Evolutionary conservation across 306 rosid species (phyloP), one percentile per base, ranked within the genome.

Genomic region (Urtica urens): DNA sequence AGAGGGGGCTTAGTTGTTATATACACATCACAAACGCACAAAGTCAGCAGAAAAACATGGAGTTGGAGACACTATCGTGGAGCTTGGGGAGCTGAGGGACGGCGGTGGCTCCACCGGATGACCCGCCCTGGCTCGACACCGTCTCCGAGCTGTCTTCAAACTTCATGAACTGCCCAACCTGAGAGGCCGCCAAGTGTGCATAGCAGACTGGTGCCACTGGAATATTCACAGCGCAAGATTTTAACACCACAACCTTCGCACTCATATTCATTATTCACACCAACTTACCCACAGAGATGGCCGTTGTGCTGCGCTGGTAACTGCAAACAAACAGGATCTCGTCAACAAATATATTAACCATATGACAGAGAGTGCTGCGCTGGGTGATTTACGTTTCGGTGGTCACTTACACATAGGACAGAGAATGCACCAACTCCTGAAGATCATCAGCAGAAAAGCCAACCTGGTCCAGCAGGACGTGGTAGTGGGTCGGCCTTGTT

Each of bases 161-260:
- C 11, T 83, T 88, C 60, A 88, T 71, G 22, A 88, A 83, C 52
- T 81, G 90, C 0, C 81, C 85, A 44, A 88, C 49, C 49, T 83
- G 95, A 6, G 82, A 40, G 17, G 96, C 96, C 3, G 96, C 96
- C 59, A 88, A 56, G 68, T 88, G 96, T 0, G 96, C 96, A 60
- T 83, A 88, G 67, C 95, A 83, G 13, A 88, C 59, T 0, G 96
- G 96, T n/a, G 96, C 93, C 63, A 88, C 96, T 88, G 82, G 76
- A 78, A 2, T 71, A 3, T 40, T 2, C 27, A 10, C 11, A 35
- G n/a, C 9, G n/a, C 13, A 23, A 28, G 10, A 21, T 8, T 38
- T 38, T 4, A 31, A 3, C 2, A 16, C n/a, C n/a, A n/a, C n/a
- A n/a, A n/a, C n/a, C n/a, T n/a, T n/a, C n/a, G n/a, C n/a, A n/a